Evolutionary conservation across 768 basidiomycete genomes (phyloP), one percentile per base, ranked within the genome.

Genomic region (Rickenella mellea): DNA sequence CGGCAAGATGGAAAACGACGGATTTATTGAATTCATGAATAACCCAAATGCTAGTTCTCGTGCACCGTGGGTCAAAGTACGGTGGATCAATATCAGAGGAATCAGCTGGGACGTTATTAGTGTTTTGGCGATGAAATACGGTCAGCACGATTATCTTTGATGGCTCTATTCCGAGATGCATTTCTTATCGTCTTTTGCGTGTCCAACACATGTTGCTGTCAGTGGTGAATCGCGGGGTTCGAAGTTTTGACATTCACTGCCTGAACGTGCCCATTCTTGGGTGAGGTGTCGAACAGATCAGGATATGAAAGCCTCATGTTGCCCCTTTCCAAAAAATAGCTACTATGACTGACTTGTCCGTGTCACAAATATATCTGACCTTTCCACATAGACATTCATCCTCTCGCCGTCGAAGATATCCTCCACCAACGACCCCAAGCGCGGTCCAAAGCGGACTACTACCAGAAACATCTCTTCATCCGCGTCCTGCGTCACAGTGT

Each of bases 1-100:
- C 27, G 36, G 37, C 27, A 32, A 38, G 9, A 46, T 46, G 29
- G 29, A 48, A 26, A 53, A 53, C 38, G 27, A 40, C 21, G 33
- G 24, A 36, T 48, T 52, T 33, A 39, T 45, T 14, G 43, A 48
- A 11, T 48, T 48, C 38, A 40, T 52, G 17, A 15, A 8, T 15
- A 24, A 24, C 5, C 27, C 9, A 14, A 19, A 17, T 2, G 40
- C 43, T 25, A 27, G n/a, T 6, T 12, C 38, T 11, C 40, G 41
- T 21, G 22, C 22, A n/a, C 19, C 26, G 1, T 47, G 38, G 40
- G 19, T 40, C 5, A 50, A 55, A 41, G 56, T 53, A 7, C 45
- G 57, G 6, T 59, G 53, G 54, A 53, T 57, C n/a, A 46, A 51
- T 39, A 43, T 56, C 32, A 51, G 50, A 28, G 57, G 57, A 5